phyloP scores from a whole-genome alignment of 2,329 filamentous ascomycete species.

The Phoma sp. region DNA sequence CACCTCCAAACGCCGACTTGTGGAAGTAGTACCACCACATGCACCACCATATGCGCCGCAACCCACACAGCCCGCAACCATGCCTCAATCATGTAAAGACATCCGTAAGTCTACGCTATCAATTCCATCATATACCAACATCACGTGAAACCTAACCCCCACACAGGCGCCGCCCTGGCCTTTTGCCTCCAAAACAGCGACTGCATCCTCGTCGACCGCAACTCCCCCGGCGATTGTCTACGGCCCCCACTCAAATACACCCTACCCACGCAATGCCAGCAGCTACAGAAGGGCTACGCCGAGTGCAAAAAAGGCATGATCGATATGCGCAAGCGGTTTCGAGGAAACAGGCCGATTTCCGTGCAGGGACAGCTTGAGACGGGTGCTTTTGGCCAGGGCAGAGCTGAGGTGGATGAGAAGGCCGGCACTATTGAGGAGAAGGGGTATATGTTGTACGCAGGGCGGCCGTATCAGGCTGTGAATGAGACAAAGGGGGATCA shows the following conservation, averaged over 20 bases:
- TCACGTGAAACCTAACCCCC: not conserved
- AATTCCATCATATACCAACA: not conserved
- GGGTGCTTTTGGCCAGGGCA: conserved; percentile 40
- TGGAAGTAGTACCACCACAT: conserved; percentile 2
- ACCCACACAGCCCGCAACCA: conserved; percentile 46
- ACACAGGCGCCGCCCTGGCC: conserved; percentile 83
- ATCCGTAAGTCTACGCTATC: conserved; percentile 70
- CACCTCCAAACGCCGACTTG: conserved; percentile 12
- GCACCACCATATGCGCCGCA: conserved; percentile 6
- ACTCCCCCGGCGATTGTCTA: conserved; percentile 86
- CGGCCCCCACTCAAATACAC: conserved; percentile 80
- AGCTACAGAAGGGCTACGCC: conserved; percentile 86
- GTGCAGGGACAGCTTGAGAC: conserved; percentile 43
- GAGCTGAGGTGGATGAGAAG: conserved; percentile 40
- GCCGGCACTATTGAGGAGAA: conserved; percentile 46
- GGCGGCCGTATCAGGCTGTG: conserved; percentile 39
- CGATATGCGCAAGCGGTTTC: conserved; percentile 98
- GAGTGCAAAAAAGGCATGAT: conserved; percentile 96
- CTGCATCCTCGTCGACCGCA: conserved; percentile 91
- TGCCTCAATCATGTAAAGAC: conserved; percentile 97
- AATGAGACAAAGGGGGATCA: conserved; percentile 40
- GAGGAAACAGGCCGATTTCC: conserved; percentile 85
- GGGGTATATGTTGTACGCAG: conserved; percentile 49
- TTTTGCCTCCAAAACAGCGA: conserved; percentile 95
- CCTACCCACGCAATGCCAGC: conserved; percentile 86